These are phyloP conservation scores for Rubia peregrina DNA, from an alignment of 305 asterid genomes.

Conservation along the genomic window DNA sequence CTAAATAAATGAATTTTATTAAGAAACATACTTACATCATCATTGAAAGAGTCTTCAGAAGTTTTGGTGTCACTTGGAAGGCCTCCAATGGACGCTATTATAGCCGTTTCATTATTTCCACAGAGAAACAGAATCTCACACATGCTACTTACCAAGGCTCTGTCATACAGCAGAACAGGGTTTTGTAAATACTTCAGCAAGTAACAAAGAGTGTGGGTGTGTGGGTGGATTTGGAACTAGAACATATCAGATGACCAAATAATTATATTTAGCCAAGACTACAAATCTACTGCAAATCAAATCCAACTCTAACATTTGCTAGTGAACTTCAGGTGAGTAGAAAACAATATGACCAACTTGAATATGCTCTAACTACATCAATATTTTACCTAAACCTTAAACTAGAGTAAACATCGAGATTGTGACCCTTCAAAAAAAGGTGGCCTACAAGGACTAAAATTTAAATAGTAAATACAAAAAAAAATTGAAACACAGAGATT, in stretches of 20 bases:
- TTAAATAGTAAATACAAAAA: neutral
- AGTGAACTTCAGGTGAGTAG: neutral
- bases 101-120: slow-evolving; percentile 62
- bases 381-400: neutral
- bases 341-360: neutral
- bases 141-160: slow-evolving; percentile 90
- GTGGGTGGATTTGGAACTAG: neutral
- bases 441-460: neutral
- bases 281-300: neutral
- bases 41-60: slow-evolving; percentile 36
- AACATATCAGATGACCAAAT: neutral
- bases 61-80: slow-evolving; percentile 30
- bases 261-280: neutral
- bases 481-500: no score
- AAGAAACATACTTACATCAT: slow-evolving; percentile 44
- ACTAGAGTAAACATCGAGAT: slow-evolving; percentile 2
- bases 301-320: neutral
- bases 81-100: slow-evolving; percentile 54
- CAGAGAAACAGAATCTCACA: slow-evolving; percentile 83
- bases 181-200: slow-evolving; percentile 7
- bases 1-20: neutral
- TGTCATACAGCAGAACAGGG: slow-evolving; percentile 30
- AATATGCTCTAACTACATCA: neutral
- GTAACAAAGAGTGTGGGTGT: neutral
- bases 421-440: neutral